A percentile compares a stretch with the other conserved stretches of the same genome.
Evolutionary conservation across 768 basidiomycete species (phyloP).

Genomic region (Russula sp.): DNA sequence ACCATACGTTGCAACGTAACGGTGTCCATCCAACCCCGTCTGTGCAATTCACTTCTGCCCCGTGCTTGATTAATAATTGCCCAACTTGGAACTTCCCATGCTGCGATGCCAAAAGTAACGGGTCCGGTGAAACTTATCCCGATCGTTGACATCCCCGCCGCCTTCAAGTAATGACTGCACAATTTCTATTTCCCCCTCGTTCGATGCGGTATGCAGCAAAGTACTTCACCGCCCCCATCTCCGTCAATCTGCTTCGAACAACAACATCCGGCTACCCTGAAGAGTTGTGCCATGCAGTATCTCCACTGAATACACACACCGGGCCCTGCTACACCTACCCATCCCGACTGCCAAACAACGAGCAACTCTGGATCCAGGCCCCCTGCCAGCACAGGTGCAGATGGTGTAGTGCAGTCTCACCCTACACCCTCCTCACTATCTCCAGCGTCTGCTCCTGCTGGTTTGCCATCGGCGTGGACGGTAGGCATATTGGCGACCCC

Average conservation of each 20-base stretch:
- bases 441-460: slow-evolving; percentile 22
- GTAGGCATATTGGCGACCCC: slow-evolving; percentile 9
- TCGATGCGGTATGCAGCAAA: not conserved
- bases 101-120: not conserved
- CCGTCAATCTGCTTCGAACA: too few relatives aligned
- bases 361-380: too few relatives aligned
- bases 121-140: not conserved
- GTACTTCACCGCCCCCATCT: too few relatives aligned
- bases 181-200: not conserved
- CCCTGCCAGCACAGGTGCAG: too few relatives aligned
- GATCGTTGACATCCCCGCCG: not conserved
- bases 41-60: not conserved
- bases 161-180: not conserved
- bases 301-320: too few relatives aligned
- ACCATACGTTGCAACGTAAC: not conserved
- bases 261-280: too few relatives aligned
- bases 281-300: too few relatives aligned
- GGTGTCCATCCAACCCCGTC: not conserved
- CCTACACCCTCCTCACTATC: slow-evolving; percentile 33
- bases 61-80: not conserved
- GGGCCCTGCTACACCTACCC: too few relatives aligned
- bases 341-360: too few relatives aligned
- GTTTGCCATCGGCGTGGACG: slow-evolving; percentile 15
- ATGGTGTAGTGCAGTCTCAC: too few relatives aligned
- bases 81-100: not conserved